Evolutionary conservation across 129 eudicot genomes (phyloP).

Genomic region (Pulicaria dysenterica): DNA sequence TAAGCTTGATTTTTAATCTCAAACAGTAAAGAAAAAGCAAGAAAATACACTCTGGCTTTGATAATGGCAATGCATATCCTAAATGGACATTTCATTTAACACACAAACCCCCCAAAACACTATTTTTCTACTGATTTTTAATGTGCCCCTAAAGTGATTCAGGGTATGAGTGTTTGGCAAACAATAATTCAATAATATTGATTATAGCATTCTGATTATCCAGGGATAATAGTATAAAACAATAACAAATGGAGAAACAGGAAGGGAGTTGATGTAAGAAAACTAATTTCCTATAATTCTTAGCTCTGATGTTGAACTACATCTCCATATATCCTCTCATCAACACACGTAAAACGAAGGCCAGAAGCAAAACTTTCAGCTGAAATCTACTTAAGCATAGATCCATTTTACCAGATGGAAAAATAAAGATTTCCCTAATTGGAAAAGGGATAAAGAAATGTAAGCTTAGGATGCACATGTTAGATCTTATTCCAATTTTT

Average conservation of each 20-base stretch:
- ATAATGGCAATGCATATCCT: too few relatives aligned
- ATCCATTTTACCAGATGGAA: background rate
- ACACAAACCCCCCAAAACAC: background rate
- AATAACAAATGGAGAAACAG: background rate
- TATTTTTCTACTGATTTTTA: background rate
- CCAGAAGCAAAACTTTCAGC: too few relatives aligned
- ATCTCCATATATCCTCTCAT: too few relatives aligned
- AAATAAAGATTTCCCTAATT: background rate
- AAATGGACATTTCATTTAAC: too few relatives aligned
- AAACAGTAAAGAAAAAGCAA: background rate
- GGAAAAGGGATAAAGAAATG: background rate
- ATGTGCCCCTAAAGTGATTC: background rate
- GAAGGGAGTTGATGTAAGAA: background rate
- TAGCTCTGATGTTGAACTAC: too few relatives aligned
- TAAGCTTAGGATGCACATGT: constrained; percentile 15
- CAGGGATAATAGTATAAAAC: background rate
- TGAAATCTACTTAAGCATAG: background rate
- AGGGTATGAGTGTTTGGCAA: background rate
- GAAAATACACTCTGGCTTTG: too few relatives aligned
- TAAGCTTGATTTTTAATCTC: background rate
- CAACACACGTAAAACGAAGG: too few relatives aligned
- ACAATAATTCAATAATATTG: too few relatives aligned
- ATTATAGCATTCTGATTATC: background rate
- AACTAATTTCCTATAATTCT: too few relatives aligned
- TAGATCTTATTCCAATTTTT: background rate